Conservation (phyloP, 208 protist species). For the Crithidia fasciculata region DNA sequence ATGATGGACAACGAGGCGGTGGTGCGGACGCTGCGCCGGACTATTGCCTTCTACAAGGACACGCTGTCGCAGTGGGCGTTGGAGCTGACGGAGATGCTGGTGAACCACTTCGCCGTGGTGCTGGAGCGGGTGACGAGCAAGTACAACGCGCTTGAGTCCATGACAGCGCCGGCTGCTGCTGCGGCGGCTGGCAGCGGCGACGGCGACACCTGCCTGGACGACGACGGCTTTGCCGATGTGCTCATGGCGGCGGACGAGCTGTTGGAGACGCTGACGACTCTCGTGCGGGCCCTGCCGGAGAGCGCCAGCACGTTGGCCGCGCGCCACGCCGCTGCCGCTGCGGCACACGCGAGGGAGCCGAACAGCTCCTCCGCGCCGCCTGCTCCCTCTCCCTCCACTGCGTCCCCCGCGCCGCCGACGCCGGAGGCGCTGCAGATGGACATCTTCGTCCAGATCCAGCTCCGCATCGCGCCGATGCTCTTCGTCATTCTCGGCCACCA, state of each 20-base stretch:
- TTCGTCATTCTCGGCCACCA: slow-evolving; percentile 70
- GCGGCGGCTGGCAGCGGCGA: not conserved
- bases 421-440: slow-evolving; percentile 33
- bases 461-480: slow-evolving; percentile 71
- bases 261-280: slow-evolving; percentile 78
- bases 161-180: not conserved
- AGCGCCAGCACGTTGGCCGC: slow-evolving; percentile 19
- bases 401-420: not conserved
- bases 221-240: slow-evolving; percentile 63
- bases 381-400: not conserved
- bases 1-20: slow-evolving; percentile 92
- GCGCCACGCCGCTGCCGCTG: slow-evolving; percentile 12
- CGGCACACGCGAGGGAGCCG: slow-evolving; percentile 10
- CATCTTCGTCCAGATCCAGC: slow-evolving; percentile 72
- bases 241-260: slow-evolving; percentile 86
- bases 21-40: slow-evolving; percentile 87
- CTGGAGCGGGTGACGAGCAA: slow-evolving; percentile 54
- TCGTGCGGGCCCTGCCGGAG: slow-evolving; percentile 72
- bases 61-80: slow-evolving; percentile 90
- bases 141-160: slow-evolving; percentile 53
- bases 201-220: slow-evolving; percentile 34
- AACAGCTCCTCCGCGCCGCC: slow-evolving; percentile 2
- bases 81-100: slow-evolving; percentile 82
- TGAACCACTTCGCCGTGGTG: slow-evolving; percentile 75
- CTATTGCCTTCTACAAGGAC: slow-evolving; percentile 83